These are phyloP conservation scores for Nemania abortiva DNA, from an alignment of 2,329 filamentous ascomycete genomes.

Conservation along the genomic window DNA sequence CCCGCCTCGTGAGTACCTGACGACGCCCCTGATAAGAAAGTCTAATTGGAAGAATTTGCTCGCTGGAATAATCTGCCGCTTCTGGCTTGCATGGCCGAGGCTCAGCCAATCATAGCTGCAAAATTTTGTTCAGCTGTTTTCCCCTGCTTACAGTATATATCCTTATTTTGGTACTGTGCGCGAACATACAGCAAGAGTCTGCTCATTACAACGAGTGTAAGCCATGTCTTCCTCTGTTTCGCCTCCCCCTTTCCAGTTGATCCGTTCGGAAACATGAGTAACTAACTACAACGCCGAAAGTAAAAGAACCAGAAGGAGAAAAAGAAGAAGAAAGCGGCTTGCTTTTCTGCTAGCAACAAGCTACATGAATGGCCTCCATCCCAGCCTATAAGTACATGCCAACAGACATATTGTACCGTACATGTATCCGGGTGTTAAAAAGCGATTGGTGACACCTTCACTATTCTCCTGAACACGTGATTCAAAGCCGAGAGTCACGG, in stretches of 20 bases:
- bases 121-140: not conserved
- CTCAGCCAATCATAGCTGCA: conserved; percentile 1
- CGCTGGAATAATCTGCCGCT: not conserved
- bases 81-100: not conserved
- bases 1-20: not conserved
- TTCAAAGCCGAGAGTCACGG: too few relatives aligned
- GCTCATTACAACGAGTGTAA: too few relatives aligned
- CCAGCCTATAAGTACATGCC: not conserved
- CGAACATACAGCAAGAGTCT: not conserved
- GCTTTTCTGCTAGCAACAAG: not conserved
- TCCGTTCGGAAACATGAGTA: too few relatives aligned
- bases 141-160: not conserved
- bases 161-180: not conserved
- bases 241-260: too few relatives aligned
- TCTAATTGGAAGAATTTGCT: not conserved
- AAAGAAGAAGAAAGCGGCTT: not conserved
- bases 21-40: not conserved
- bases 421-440: not conserved
- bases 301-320: not conserved
- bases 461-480: too few relatives aligned
- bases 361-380: too few relatives aligned
- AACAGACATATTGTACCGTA: not conserved
- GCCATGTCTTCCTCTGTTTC: not conserved
- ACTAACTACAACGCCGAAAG: too few relatives aligned
- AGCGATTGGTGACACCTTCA: not conserved